Evolutionary conservation across 805 yeast genomes (phyloP).

Genomic region (Sugiyamaella smithiae): DNA sequence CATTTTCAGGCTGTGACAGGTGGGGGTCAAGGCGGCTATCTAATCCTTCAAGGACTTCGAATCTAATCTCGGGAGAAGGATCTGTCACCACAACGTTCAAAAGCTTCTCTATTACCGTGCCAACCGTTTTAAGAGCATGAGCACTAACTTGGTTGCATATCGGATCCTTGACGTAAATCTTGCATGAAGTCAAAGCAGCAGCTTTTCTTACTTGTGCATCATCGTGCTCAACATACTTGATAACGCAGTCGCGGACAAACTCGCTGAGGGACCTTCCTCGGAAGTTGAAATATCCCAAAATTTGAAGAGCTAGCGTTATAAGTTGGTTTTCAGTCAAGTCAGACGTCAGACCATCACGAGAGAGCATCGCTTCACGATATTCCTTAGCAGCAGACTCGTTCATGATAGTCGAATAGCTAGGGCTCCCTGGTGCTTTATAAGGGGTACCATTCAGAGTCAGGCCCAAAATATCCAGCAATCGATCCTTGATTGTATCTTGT

Average conservation of each 20-base stretch:
- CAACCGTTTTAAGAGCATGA: slow-evolving; percentile 75
- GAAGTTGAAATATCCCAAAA: slow-evolving; percentile 72
- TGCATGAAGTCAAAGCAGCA: slow-evolving; percentile 82
- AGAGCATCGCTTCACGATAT: slow-evolving; percentile 69
- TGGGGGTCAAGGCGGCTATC: slow-evolving; percentile 80
- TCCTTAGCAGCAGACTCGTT: slow-evolving; percentile 66
- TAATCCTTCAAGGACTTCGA: slow-evolving; percentile 71
- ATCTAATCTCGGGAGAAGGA: slow-evolving; percentile 78
- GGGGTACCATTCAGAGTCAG: slow-evolving; percentile 75
- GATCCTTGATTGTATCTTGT: slow-evolving; percentile 66
- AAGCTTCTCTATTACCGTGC: slow-evolving; percentile 77
- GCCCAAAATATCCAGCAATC: slow-evolving; percentile 68
- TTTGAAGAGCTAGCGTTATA: slow-evolving; percentile 73
- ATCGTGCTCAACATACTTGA: slow-evolving; percentile 79
- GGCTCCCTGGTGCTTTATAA: slow-evolving; percentile 84
- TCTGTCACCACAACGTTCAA: slow-evolving; percentile 85
- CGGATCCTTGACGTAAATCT: slow-evolving; percentile 71
- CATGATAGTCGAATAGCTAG: slow-evolving; percentile 59
- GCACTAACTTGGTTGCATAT: slow-evolving; percentile 82
- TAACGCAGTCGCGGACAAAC: slow-evolving; percentile 79
- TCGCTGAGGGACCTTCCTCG: slow-evolving; percentile 76
- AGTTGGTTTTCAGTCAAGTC: slow-evolving; percentile 50
- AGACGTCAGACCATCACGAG: slow-evolving; percentile 60
- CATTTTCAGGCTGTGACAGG: slow-evolving; percentile 89
- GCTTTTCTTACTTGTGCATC: slow-evolving; percentile 75